These are phyloP conservation scores for Dentipellis fragilis DNA, from an alignment of 768 basidiomycete species.

Conservation along the genomic window DNA sequence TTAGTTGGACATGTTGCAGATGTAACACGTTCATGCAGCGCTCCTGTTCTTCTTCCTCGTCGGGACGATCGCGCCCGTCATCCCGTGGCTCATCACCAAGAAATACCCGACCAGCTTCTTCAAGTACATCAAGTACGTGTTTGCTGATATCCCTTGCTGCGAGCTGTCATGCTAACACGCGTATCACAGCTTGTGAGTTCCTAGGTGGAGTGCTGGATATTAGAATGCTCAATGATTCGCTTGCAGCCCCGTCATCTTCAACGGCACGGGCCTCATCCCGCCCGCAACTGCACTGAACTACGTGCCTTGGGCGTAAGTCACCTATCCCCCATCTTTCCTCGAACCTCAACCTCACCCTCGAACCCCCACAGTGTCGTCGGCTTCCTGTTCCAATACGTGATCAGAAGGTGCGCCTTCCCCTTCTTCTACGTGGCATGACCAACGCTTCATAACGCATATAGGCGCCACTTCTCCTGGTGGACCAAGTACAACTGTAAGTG, in stretches of 20 bases:
- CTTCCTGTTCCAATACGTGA: conserved; percentile 26
- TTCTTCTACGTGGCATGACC: conserved; percentile 27
- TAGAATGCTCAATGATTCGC: not conserved
- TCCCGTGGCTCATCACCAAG: conserved; percentile 37
- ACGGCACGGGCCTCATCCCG: conserved; percentile 28
- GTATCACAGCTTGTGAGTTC: conserved; percentile 1
- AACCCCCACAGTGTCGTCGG: conserved; percentile 20
- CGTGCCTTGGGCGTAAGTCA: conserved; percentile 21
- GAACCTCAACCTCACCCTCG: not conserved
- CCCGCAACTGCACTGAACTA: conserved; percentile 32
- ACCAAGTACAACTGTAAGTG: conserved; percentile 24
- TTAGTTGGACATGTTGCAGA: not conserved
- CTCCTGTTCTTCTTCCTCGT: conserved; percentile 71
- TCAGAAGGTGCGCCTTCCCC: conserved; percentile 28
- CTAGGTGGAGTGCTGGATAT: conserved; percentile 3
- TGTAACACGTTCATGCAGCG: conserved; percentile 5
- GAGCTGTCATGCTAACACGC: not conserved
- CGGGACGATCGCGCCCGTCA: conserved; percentile 51
- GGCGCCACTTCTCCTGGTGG: conserved; percentile 28
- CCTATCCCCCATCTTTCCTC: not conserved
- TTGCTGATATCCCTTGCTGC: not conserved
- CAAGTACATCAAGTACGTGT: conserved; percentile 47
- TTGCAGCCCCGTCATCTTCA: conserved; percentile 30
- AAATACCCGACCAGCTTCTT: conserved; percentile 14
- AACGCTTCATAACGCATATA: conserved; percentile 5